Conservation (phyloP, 2,329 filamentous ascomycete genomes). For the Amauroascus niger region DNA sequence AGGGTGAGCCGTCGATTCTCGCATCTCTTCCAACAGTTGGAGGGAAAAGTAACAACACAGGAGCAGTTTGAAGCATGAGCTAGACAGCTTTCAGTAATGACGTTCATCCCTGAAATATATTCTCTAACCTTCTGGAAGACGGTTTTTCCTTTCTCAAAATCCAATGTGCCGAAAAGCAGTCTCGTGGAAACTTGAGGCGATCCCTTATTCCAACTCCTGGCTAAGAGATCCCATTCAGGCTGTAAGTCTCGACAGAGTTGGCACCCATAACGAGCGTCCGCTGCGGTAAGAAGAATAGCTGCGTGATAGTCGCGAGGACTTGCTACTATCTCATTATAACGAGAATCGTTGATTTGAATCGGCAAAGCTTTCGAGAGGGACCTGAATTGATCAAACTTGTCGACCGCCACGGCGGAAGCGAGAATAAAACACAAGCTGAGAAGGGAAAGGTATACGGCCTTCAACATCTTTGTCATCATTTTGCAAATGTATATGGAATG, state of each 20-base stretch:
- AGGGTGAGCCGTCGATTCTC: constrained; percentile 55
- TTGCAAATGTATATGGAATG: neutral
- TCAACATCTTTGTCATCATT: neutral
- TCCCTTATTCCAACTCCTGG: constrained; percentile 78
- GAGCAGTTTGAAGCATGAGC: constrained; percentile 89
- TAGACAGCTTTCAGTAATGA: constrained; percentile 32
- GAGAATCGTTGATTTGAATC: constrained; percentile 65
- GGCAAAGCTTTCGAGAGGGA: constrained; percentile 33
- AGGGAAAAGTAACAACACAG: constrained; percentile 76
- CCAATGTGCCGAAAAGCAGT: constrained; percentile 71
- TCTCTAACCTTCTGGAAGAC: constrained; percentile 71
- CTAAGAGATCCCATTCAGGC: constrained; percentile 82
- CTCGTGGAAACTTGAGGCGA: constrained; percentile 42
- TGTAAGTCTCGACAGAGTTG: constrained; percentile 82
- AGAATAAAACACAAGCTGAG: neutral
- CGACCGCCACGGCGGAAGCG: neutral
- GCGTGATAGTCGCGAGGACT: constrained; percentile 74
- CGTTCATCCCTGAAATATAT: constrained; percentile 14
- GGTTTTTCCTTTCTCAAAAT: constrained; percentile 74
- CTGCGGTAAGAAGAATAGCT: constrained; percentile 74
- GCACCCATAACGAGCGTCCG: constrained; percentile 76
- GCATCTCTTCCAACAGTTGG: constrained; percentile 76
- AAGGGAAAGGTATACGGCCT: neutral
- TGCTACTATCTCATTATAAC: constrained; percentile 65
- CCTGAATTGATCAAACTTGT: constrained; percentile 2